Base-by-base conservation (phyloP, 306 rosid genomes). In the Vicia sativa region DNA sequence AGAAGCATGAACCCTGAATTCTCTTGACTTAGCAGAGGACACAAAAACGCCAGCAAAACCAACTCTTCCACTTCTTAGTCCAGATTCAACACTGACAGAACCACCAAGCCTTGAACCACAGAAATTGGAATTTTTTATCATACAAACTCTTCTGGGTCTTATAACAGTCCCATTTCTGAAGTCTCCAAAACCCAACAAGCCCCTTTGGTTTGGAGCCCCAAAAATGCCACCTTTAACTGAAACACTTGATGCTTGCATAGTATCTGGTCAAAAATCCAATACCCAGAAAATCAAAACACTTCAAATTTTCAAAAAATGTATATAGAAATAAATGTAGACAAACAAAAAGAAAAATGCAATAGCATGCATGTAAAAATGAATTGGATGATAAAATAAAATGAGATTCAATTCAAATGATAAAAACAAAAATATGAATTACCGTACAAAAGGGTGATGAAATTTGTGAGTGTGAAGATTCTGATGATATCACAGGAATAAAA, bases 1-100 rank as follows among this genome's bases (percentile, higher is more conserved):
- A 63, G 95, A 80, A 82, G 96, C 96, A 28, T 76, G 85, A 66
- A 82, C 89, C 79, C 74, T 83, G 82, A 88, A 45, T 63, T 88
- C 85, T 87, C 92, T 86, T 71, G 84, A 52, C 50, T 83, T 90
- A 42, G 84, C 78, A 1, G 82, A 77, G 28, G 86, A 57, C 50
- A 85, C 71, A 50, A 81, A 68, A 81, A 65, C 37, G 83, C 86
- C 83, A 68, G 73, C 82, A 57, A 66, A 35, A 39, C 80, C 86
- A 46, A 54, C 56, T 68, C 86, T 78, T 15, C 63, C 42, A 52
- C 84, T 39, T 9, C 67, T 77, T 25, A 85, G 39, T 70, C 78
- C 79, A 14, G 84, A 74, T 63, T 84, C 87, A 89, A 78, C 81
- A 12, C 75, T 14, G 23, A 23, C 74, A 34, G 86, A 82, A 74